phyloP scores from a whole-genome alignment of 495 filamentous ascomycete genomes.

The Tirmania nivea region DNA sequence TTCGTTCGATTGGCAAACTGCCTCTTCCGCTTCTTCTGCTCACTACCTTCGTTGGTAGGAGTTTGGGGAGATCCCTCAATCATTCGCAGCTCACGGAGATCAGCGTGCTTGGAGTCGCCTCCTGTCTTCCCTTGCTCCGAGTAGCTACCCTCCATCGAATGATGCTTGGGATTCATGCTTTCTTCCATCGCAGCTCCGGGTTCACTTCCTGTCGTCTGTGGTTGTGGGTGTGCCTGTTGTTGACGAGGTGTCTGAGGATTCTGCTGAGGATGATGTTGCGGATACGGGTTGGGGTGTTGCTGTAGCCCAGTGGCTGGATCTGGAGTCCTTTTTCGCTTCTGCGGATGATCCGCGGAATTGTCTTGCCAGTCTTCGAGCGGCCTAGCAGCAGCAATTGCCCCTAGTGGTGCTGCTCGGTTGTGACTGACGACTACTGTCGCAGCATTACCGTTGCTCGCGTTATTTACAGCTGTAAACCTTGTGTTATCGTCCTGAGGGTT shows the following conservation, averaged over 20 bases:
- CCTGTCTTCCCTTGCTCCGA: not conserved
- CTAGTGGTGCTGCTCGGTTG: not conserved
- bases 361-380: no score
- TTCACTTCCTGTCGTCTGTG: not conserved
- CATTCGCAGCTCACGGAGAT: not conserved
- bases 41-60: not conserved
- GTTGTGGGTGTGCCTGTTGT: not conserved
- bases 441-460: not conserved
- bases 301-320: not conserved
- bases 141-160: not conserved
- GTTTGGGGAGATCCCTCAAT: not conserved
- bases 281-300: not conserved
- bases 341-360: not conserved
- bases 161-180: not conserved
- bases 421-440: not conserved
- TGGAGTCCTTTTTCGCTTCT: not conserved
- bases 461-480: not conserved
- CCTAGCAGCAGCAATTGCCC: not conserved
- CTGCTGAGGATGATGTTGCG: not conserved
- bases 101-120: not conserved
- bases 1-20: slow-evolving; percentile 94
- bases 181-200: not conserved
- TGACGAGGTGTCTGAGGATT: not conserved
- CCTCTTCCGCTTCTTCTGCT: slow-evolving; percentile 35
- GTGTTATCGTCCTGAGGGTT: not conserved